Percentiles rank a stretch among this genome's conserved stretches.
Evolutionary conservation across 805 yeast genomes (phyloP).

Genomic region (Sugiyamaella mastotermitis): DNA sequence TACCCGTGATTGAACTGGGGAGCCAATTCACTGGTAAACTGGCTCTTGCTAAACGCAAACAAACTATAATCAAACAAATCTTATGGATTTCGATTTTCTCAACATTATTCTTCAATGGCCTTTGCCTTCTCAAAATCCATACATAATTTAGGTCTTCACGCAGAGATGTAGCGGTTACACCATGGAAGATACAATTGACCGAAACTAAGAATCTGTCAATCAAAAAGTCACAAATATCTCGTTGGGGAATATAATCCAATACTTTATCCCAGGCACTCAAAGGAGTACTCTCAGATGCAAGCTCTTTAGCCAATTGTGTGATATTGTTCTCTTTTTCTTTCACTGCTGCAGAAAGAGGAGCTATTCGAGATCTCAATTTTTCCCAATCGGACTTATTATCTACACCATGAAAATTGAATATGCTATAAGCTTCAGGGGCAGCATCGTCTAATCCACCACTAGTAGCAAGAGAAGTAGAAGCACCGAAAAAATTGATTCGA

Average conservation of each 20-base stretch:
- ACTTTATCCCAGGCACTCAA: constrained; percentile 12
- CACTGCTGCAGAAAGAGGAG: neutral
- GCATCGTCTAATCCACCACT: constrained; percentile 8
- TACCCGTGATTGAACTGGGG: constrained; percentile 5
- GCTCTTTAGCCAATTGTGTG: constrained; percentile 1
- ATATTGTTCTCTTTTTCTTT: constrained; percentile 1
- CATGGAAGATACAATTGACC: constrained; percentile 19
- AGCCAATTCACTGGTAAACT: constrained; percentile 10
- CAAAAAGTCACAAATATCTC: constrained; percentile 19
- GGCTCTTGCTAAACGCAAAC: constrained; percentile 12
- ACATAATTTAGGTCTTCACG: constrained; percentile 14
- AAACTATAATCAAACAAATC: constrained; percentile 12
- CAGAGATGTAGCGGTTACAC: constrained; percentile 16
- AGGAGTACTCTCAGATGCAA: constrained; percentile 1
- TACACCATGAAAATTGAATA: constrained; percentile 7
- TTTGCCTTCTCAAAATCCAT: constrained; percentile 10
- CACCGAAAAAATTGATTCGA: constrained; percentile 11
- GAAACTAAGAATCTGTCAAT: constrained; percentile 17
- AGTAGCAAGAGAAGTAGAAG: constrained; percentile 6
- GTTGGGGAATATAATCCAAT: constrained; percentile 17
- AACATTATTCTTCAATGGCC: constrained; percentile 6
- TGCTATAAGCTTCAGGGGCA: constrained; percentile 8
- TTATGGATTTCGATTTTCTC: constrained; percentile 15
- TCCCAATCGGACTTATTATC: constrained; percentile 8
- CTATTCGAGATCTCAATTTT: neutral